Base-by-base conservation (phyloP, 2,329 filamentous ascomycete species). In the Seiridium unicorne region DNA sequence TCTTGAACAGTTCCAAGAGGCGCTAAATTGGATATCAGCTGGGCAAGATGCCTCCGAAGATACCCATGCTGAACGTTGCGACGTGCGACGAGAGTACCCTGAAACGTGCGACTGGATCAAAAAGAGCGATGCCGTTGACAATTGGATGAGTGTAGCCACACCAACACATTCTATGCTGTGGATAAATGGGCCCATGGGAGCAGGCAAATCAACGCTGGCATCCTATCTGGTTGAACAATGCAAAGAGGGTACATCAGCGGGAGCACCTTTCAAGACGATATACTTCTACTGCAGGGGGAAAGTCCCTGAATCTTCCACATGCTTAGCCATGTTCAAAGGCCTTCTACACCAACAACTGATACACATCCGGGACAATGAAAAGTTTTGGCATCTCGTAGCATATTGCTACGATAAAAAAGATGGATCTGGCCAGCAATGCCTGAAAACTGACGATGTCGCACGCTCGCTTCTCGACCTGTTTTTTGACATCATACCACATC, bases 151-250 rank as follows among this genome's bases (percentile, higher is more conserved):
- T 6, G 53, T 55, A 7, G 36, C 57, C 38, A 54, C 40, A 9
- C 66, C 64, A 3, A 56, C 36, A 3, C 59, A 66, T 26, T 67
- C 73, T 4, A 66, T 72, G 3, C 51, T 75, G 5, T 75, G 72
- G 71, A 38, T 74, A 5, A 66, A 67, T 57, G 73, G 72, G 1
- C 71, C 69, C 36, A 70, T 68, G n/a, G 74, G 74, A 8, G 60
- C 48, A 77, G 76, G 77, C 2, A 81, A 81, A 67, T 76, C 76
- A 0, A 64, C 79, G 6, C 68, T 81, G 18, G 70, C 77, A 1
- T 79, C 78, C 0, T 57, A 69, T 1, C 66, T 79, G 13, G 63
- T 79, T 4, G 70, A 79, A 36, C 60, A 72, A 31, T 69, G 69
- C 49, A 48, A 44, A 4, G 35, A 65, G 26, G 53, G 60, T 31